phyloP scores from a whole-genome alignment of 371 early-diverging fungal species.

The Rhizopus arrhizus region DNA sequence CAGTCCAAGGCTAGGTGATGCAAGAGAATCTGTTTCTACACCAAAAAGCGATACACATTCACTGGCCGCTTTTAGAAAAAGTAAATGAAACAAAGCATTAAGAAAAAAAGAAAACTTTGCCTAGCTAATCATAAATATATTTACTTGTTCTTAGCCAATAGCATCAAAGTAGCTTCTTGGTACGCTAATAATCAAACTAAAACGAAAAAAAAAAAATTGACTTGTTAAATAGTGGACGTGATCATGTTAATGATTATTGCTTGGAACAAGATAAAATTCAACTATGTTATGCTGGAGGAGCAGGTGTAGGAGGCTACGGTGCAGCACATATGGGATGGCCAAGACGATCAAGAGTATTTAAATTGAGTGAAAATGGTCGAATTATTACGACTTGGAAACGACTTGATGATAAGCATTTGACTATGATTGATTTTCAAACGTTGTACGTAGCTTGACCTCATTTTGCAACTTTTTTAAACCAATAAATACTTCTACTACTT shows the following conservation, averaged over 20 bases:
- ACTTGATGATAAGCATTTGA: conserved; percentile 38
- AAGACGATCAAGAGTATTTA: conserved; percentile 52
- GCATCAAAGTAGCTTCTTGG: conserved; percentile 36
- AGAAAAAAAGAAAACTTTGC: background rate
- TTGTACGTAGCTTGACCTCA: conserved; percentile 6
- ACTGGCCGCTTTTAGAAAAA: conserved; percentile 28
- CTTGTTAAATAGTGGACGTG: conserved; percentile 43
- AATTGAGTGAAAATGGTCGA: conserved; percentile 38
- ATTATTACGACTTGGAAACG: conserved; percentile 56
- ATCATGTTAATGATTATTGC: conserved; percentile 61
- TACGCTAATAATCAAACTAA: conserved; percentile 16
- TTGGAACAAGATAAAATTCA: conserved; percentile 45
- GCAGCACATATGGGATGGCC: conserved; percentile 47
- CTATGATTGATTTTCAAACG: conserved; percentile 51
- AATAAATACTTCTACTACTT: background rate
- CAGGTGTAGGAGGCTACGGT: conserved; percentile 57
- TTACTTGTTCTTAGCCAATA: conserved; percentile 21
- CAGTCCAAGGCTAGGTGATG: conserved; percentile 38
- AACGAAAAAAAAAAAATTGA: background rate
- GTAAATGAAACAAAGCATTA: conserved; percentile 11
- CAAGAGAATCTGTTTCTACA: conserved; percentile 44
- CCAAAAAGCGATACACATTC: conserved; percentile 31
- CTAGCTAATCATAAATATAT: background rate
- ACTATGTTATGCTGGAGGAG: conserved; percentile 57
- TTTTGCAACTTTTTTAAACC: background rate